phyloP scores from a whole-genome alignment of 176 grass and related monocot genomes.

The Musa schizocarpa region DNA sequence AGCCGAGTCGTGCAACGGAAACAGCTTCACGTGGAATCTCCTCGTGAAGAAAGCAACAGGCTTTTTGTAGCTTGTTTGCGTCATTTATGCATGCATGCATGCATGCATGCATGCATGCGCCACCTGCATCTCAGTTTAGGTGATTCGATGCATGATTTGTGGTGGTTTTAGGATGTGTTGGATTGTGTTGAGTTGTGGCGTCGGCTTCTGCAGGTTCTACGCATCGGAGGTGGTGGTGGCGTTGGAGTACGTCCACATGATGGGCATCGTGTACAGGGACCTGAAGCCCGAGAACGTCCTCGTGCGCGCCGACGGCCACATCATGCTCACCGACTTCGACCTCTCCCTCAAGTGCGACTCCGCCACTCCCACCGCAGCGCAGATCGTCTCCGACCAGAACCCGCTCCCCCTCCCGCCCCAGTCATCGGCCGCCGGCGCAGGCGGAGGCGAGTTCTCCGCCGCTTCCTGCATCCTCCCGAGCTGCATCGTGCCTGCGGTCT shows the following conservation, averaged over 20 bases:
- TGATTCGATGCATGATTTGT: too few species aligned
- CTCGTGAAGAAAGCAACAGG: background rate
- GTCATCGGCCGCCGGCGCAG: background rate
- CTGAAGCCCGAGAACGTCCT: conserved; percentile 98
- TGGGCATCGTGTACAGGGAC: conserved; percentile 93
- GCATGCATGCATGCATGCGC: too few species aligned
- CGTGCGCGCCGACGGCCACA: conserved; percentile 84
- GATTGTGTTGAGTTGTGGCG: too few species aligned
- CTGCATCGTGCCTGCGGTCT: conserved; percentile 68
- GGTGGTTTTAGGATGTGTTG: too few species aligned
- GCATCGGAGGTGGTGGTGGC: conserved; percentile 84
- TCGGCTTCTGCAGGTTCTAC: conserved; percentile 56
- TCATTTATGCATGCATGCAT: background rate
- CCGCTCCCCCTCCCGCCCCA: conserved; percentile 20
- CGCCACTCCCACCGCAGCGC: conserved; percentile 55
- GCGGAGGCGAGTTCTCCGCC: background rate
- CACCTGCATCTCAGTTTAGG: too few species aligned
- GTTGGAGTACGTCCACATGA: conserved; percentile 96
- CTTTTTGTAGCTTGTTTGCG: background rate
- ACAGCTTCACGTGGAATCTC: background rate
- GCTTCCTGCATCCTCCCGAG: conserved; percentile 68
- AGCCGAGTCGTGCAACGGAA: background rate
- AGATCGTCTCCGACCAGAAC: conserved; percentile 65
- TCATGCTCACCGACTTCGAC: conserved; percentile 99
- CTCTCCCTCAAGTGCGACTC: conserved; percentile 93